These are phyloP conservation scores for Diaporthe aspalathi DNA, from an alignment of 2,329 filamentous ascomycete genomes.

Conservation along the genomic window DNA sequence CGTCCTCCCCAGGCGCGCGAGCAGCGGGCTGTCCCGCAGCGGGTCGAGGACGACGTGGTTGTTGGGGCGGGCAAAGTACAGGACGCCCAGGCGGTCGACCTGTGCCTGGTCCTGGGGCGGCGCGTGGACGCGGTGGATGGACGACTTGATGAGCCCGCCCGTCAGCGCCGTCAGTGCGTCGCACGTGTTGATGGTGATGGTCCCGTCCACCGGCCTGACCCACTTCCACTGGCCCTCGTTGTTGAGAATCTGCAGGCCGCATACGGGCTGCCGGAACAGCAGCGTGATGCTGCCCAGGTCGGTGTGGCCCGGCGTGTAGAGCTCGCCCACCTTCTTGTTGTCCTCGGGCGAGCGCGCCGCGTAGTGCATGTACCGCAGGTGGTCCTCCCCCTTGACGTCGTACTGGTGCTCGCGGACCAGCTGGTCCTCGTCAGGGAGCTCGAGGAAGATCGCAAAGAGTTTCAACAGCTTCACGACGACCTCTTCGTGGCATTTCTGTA, in stretches of 20 bases:
- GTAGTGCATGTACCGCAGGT: constrained; percentile 73
- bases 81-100: constrained; percentile 53
- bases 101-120: constrained; percentile 46
- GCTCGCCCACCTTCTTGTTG: constrained; percentile 55
- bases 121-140: constrained; percentile 51
- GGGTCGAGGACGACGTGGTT: constrained; percentile 54
- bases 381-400: constrained; percentile 67
- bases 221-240: constrained; percentile 62
- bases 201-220: constrained; percentile 60
- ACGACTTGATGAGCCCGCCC: constrained; percentile 58
- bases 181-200: constrained; percentile 63
- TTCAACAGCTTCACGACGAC: constrained; percentile 68
- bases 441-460: constrained; percentile 70
- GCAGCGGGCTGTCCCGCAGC: constrained; percentile 51
- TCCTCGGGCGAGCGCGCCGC: constrained; percentile 60
- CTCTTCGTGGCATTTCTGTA: constrained; percentile 59
- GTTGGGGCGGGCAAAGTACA: constrained; percentile 58
- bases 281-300: constrained; percentile 68
- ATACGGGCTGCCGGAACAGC: constrained; percentile 69
- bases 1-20: constrained; percentile 51
- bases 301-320: constrained; percentile 64
- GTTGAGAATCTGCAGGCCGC: constrained; percentile 65
- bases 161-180: constrained; percentile 62
- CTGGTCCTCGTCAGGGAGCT: constrained; percentile 69
- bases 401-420: constrained; percentile 68